phyloP scores from a whole-genome alignment of 352 stramenopile genomes.

The Pythium angustatum region DNA sequence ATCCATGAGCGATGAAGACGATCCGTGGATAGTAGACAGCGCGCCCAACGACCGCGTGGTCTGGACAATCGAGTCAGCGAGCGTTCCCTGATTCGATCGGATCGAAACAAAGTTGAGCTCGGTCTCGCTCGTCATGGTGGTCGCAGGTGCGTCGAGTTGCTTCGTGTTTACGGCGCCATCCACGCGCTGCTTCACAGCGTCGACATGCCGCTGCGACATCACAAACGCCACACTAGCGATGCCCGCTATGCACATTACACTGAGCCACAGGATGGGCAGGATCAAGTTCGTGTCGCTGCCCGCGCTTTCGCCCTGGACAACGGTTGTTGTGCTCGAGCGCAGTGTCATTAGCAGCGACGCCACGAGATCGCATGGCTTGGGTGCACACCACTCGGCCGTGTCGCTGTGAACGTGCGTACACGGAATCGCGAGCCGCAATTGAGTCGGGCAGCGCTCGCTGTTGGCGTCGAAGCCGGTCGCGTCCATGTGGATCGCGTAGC shows the following conservation, averaged over 20 bases:
- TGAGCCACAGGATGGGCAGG: constrained; percentile 16
- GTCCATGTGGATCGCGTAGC: constrained; percentile 42
- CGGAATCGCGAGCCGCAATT: constrained; percentile 41
- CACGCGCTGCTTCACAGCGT: background rate
- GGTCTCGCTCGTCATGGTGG: constrained; percentile 8
- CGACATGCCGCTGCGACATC: background rate
- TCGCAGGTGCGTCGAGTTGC: background rate
- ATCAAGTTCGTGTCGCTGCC: constrained; percentile 1
- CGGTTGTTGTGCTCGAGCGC: background rate
- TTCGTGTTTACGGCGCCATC: constrained; percentile 8
- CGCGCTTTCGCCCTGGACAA: background rate
- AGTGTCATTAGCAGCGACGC: constrained; percentile 25
- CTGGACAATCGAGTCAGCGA: background rate
- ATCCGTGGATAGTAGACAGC: constrained; percentile 5
- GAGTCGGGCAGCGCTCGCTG: constrained; percentile 24
- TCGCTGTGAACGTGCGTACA: constrained; percentile 34
- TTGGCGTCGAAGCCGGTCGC: background rate
- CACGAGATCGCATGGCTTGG: constrained; percentile 32
- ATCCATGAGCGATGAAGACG: constrained; percentile 44
- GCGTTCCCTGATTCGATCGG: background rate
- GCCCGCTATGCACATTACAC: constrained; percentile 3
- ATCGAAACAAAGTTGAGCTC: constrained; percentile 15
- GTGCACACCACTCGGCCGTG: constrained; percentile 41
- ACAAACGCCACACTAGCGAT: constrained; percentile 7
- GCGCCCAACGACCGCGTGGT: background rate